Evolutionary conservation across 345 rosid genomes (phyloP), one percentile per base, ranked within the genome.

Genomic region (Rubroshorea leprosula): DNA sequence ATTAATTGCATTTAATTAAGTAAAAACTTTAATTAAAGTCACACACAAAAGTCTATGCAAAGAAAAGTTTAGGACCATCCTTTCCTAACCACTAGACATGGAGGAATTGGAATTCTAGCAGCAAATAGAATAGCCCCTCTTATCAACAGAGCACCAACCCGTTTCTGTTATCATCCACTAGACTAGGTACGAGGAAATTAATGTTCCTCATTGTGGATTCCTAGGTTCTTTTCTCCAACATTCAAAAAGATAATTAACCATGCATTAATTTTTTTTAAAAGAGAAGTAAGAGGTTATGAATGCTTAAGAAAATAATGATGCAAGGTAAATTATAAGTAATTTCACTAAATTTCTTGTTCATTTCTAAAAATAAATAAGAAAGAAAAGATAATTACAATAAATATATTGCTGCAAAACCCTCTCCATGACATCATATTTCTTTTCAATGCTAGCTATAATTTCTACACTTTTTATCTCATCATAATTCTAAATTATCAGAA

Each of bases 401-500:
- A 19, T 46, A 44, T 44, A 48, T 24, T 47, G 26, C 53, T 46
- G 25, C 23, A 23, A 24, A 57, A 44, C 10, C 39, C 23, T 44
- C 17, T 44, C 24, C 35, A 29, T 29, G n/a, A n/a, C 35, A 29
- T 29, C 51, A 58, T 18, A 58, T 18, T 21, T 0, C n/a, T n/a
- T n/a, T n/a, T n/a, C n/a, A n/a, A n/a, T n/a, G n/a, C n/a, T n/a
- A n/a, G n/a, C n/a, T n/a, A n/a, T n/a, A n/a, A n/a, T n/a, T n/a
- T n/a, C n/a, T n/a, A 41, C 19, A 23, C 22, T 57, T 18, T 45
- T 24, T 58, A 20, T 18, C 18, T 54, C 55, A 18, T 48, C 13
- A 43, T 26, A 7, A 52, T 15, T 62, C 2, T 25, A 49, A 21
- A 59, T 74, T 80, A 54, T 82, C 85, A 41, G 84, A 67, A 55